A percentile compares a stretch with the other conserved stretches of the same genome.
Conservation (phyloP, 768 basidiomycete species). For the Kwoniella botswanensis region DNA sequence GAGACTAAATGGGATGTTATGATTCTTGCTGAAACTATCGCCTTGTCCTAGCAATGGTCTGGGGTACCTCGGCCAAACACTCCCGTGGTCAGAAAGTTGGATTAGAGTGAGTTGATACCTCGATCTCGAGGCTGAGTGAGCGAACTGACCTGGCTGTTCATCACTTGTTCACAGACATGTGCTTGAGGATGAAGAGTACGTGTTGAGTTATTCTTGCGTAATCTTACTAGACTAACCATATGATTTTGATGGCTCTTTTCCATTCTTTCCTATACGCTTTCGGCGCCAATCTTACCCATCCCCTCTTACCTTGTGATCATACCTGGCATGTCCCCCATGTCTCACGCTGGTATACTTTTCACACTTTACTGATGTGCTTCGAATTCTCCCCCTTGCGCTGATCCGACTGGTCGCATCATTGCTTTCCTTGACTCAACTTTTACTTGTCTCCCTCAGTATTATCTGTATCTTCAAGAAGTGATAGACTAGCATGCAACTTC, state of each 20-base stretch:
- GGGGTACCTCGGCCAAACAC: conserved; percentile 98
- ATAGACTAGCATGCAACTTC: not conserved
- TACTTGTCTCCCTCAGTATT: not conserved
- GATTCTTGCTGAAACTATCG: not conserved
- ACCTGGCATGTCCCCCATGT: no score
- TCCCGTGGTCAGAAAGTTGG: conserved; percentile 83
- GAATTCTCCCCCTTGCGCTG: no score
- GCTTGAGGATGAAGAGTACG: conserved; percentile 57
- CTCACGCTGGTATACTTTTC: no score
- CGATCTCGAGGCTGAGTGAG: not conserved
- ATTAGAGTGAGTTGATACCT: conserved; percentile 47
- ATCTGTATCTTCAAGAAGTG: not conserved
- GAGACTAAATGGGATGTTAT: conserved; percentile 8
- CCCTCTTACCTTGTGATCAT: no score
- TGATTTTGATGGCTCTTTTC: not conserved
- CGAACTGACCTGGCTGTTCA: not conserved
- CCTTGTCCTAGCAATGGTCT: conserved; percentile 66
- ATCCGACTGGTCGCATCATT: no score
- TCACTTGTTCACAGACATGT: conserved; percentile 40
- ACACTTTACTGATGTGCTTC: no score
- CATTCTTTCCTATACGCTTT: not conserved
- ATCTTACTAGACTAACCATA: not conserved
- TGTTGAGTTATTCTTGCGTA: not conserved
- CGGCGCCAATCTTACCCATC: no score
- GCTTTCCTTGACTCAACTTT: no score